A percentile compares a stretch with the other conserved stretches of the same genome.
Evolutionary conservation across 164 flowering plant species (phyloP).

Genomic region (Nelumbo lutea): DNA sequence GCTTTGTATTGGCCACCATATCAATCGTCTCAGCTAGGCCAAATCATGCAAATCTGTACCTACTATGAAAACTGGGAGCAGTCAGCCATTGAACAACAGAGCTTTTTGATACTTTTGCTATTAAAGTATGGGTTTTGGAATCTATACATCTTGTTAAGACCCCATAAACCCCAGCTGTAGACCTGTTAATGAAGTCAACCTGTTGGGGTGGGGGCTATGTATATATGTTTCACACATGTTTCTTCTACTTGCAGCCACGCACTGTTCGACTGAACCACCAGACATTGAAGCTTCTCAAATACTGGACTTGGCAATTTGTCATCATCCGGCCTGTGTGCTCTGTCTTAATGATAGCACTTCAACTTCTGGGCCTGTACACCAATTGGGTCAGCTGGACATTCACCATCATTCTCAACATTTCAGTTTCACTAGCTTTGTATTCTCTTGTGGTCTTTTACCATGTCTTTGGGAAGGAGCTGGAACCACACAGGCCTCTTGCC

Average conservation of each 20-base stretch:
- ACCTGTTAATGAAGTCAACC: no score
- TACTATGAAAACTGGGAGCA: no score
- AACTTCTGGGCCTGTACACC: constrained; percentile 66
- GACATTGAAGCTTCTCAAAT: constrained; percentile 69
- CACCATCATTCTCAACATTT: constrained; percentile 78
- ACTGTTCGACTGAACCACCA: constrained; percentile 60
- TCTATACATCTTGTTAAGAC: no score
- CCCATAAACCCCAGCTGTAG: no score
- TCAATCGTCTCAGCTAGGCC: no score
- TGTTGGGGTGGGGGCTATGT: no score
- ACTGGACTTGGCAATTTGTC: constrained; percentile 99
- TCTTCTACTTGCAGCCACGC: constrained; percentile 59
- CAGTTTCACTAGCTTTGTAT: constrained; percentile 85
- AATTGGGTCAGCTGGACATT: constrained; percentile 92
- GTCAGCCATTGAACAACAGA: no score
- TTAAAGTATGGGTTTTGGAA: no score
- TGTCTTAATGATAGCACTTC: constrained; percentile 75
- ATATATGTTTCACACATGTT: constrained; percentile 4
- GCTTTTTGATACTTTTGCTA: no score
- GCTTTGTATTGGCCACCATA: no score
- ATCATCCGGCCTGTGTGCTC: constrained; percentile 83
- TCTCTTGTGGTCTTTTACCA: constrained; percentile 86
- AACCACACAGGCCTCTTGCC: constrained; percentile 87
- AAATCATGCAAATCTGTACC: no score
- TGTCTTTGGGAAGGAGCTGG: constrained; percentile 87